These are phyloP conservation scores for Wickerhamiella qilinensis DNA, from an alignment of 805 yeast species.

Conservation along the genomic window DNA sequence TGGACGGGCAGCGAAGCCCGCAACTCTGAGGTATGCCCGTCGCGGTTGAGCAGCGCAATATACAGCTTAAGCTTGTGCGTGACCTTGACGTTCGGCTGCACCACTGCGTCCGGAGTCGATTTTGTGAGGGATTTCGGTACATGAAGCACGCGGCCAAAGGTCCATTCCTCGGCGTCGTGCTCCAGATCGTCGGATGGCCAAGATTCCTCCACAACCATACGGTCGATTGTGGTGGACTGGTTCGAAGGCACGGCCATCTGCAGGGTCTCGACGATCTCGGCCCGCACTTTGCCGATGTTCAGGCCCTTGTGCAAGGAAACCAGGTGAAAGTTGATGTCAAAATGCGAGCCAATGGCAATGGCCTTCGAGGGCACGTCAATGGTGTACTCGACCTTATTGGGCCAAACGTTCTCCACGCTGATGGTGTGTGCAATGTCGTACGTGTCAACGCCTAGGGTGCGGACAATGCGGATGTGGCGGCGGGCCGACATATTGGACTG, in stretches of 20 bases:
- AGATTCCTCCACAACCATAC: conserved; percentile 37
- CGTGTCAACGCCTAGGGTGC: conserved; percentile 79
- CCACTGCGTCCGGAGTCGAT: conserved; percentile 77
- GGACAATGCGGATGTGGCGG: conserved; percentile 61
- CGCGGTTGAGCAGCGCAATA: conserved; percentile 67
- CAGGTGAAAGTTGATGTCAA: conserved; percentile 52
- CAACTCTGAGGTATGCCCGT: conserved; percentile 83
- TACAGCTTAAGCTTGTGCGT: conserved; percentile 78
- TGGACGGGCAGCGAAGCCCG: conserved; percentile 78
- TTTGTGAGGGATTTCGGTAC: conserved; percentile 60
- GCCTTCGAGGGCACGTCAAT: conserved; percentile 79
- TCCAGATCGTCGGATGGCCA: conserved; percentile 25
- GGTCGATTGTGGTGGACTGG: conserved; percentile 44
- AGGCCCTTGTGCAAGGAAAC: conserved; percentile 75
- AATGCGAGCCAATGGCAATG: conserved; percentile 70
- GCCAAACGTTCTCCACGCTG: conserved; percentile 92
- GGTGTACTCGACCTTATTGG: conserved; percentile 77
- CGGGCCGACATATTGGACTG: conserved; percentile 46
- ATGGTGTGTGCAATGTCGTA: conserved; percentile 81
- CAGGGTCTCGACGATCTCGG: conserved; percentile 52
- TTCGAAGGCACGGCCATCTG: conserved; percentile 39
- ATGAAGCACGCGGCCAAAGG: conserved; percentile 38
- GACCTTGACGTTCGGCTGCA: conserved; percentile 54
- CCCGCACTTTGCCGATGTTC: conserved; percentile 53
- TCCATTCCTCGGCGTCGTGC: conserved; percentile 49